Evolutionary conservation across 176 grass and related monocot species (phyloP).

Genomic region (Oryza australiensis): DNA sequence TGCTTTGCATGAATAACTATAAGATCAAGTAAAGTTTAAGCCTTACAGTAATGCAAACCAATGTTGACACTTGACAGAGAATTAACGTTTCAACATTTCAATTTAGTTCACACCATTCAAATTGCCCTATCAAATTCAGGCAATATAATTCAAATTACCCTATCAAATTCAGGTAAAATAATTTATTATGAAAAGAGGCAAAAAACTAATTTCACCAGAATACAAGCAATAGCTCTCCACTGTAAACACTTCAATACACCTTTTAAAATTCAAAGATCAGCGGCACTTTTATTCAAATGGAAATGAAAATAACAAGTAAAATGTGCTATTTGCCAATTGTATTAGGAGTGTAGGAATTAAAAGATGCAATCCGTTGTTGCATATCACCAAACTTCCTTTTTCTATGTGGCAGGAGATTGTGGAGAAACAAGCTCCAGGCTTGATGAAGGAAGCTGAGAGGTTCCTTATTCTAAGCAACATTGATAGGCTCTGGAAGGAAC

Average conservation of each 20-base stretch:
- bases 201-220: conserved; percentile 12
- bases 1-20: neutral
- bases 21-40: neutral
- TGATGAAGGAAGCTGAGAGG: conserved; percentile 96
- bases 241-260: neutral
- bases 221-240: neutral
- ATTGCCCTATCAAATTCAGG: neutral
- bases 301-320: neutral
- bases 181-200: conserved; percentile 9
- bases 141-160: neutral
- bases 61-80: conserved; percentile 1
- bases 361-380: neutral
- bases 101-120: neutral
- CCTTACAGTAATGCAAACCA: conserved; percentile 7
- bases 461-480: conserved; percentile 97
- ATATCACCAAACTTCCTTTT: conserved; percentile 18
- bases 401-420: conserved; percentile 65
- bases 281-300: conserved; percentile 5
- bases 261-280: conserved; percentile 9
- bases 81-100: neutral
- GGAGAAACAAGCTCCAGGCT: conserved; percentile 85
- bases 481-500: conserved; percentile 99
- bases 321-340: conserved; percentile 1
- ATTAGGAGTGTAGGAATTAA: neutral
- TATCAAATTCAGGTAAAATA: neutral